These are phyloP conservation scores for Talaromyces piceae DNA, from an alignment of 2,329 filamentous ascomycete genomes.

Conservation along the genomic window DNA sequence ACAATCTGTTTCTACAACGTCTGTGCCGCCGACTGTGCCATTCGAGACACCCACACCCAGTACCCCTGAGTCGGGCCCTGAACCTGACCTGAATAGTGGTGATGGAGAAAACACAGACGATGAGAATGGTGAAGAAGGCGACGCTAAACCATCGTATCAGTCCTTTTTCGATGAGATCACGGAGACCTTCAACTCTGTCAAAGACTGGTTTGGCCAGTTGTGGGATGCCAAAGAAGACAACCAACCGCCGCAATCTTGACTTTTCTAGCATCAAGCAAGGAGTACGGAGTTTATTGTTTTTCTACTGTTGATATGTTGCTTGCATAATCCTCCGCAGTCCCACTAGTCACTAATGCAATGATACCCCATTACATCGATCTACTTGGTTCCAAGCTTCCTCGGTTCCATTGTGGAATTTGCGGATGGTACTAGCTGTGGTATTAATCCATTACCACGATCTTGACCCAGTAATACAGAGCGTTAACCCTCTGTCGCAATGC, in stretches of 20 bases:
- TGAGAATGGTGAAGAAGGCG: background rate
- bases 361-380: background rate
- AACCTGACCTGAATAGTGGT: background rate
- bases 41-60: background rate
- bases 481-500: too few relatives aligned
- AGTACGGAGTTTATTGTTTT: background rate
- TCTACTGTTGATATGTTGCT: background rate
- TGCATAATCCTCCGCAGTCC: background rate
- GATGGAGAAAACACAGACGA: background rate
- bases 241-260: background rate
- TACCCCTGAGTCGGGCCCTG: background rate
- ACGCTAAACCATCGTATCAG: background rate
- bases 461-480: too few relatives aligned
- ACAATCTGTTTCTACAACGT: background rate
- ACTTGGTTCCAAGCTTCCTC: too few relatives aligned
- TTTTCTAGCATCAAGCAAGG: background rate
- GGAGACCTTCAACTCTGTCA: slow-evolving; percentile 7
- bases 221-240: slow-evolving; percentile 8
- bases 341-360: background rate
- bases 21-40: background rate
- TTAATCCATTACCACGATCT: too few relatives aligned
- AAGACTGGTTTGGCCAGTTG: slow-evolving; percentile 11
- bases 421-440: too few relatives aligned
- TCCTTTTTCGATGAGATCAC: slow-evolving; percentile 11
- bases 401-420: too few relatives aligned